Percentiles rank a stretch among this genome's conserved stretches.
Evolutionary conservation across 2,329 filamentous ascomycete genomes (phyloP).

Genomic region (Phialemoniopsis sp.): DNA sequence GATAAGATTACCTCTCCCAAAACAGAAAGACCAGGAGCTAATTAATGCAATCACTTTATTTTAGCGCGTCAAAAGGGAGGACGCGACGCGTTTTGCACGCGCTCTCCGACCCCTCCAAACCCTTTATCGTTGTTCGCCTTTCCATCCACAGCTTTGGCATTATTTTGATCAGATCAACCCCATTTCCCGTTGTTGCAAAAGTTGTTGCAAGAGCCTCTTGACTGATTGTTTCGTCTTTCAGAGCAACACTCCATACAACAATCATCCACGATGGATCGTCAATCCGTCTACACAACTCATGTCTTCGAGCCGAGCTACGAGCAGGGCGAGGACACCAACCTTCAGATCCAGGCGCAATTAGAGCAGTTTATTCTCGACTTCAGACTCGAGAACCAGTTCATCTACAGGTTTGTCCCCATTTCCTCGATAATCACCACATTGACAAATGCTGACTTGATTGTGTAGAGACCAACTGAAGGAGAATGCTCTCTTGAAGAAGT

Average conservation of each 20-base stretch:
- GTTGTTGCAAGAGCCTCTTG: no score
- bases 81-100: no score
- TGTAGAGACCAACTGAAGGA: slow-evolving; percentile 87
- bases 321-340: slow-evolving; percentile 63
- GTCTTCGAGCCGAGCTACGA: slow-evolving; percentile 68
- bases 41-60: slow-evolving; percentile 2
- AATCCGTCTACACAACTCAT: slow-evolving; percentile 80
- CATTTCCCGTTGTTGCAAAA: no score
- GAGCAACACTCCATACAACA: neutral
- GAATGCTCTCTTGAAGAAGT: slow-evolving; percentile 90
- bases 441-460: neutral
- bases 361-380: slow-evolving; percentile 93
- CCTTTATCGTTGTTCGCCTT: no score
- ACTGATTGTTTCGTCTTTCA: no score
- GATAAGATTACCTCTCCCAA: neutral
- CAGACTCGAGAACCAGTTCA: slow-evolving; percentile 87
- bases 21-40: neutral
- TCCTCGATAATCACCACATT: neutral
- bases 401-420: slow-evolving; percentile 67
- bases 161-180: no score
- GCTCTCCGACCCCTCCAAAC: no score
- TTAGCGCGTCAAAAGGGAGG: neutral
- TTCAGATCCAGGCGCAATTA: slow-evolving; percentile 72
- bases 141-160: no score
- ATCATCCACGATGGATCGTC: slow-evolving; percentile 67